A percentile compares a stretch with the other conserved stretches of the same genome.
Conservation (phyloP, 2,329 filamentous ascomycete genomes). For the Epichloe amarillans region DNA sequence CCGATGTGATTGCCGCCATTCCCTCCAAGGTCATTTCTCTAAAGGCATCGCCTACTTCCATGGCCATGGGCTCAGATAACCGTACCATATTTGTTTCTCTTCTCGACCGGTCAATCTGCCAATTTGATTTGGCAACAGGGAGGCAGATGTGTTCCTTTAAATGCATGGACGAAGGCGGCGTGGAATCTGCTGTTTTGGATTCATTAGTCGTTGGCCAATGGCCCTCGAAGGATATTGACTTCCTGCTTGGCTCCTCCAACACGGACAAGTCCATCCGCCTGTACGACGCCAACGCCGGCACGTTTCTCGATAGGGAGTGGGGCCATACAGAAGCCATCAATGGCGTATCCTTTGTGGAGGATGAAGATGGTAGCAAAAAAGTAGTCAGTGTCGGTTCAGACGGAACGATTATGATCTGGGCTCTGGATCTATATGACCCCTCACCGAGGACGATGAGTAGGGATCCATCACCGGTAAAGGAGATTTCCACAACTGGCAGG, state of each 20-base stretch:
- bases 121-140: slow-evolving; percentile 53
- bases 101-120: slow-evolving; percentile 45
- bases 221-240: slow-evolving; percentile 40
- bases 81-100: slow-evolving; percentile 45
- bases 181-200: slow-evolving; percentile 72
- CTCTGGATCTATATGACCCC: slow-evolving; percentile 36
- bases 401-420: slow-evolving; percentile 74
- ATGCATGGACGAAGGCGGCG: slow-evolving; percentile 64
- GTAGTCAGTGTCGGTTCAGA: slow-evolving; percentile 67
- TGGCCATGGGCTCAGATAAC: slow-evolving; percentile 54
- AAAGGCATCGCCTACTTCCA: slow-evolving; percentile 77
- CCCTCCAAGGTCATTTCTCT: slow-evolving; percentile 65
- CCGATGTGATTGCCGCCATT: slow-evolving; percentile 59
- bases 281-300: slow-evolving; percentile 67
- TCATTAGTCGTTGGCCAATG: slow-evolving; percentile 54
- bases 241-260: slow-evolving; percentile 79
- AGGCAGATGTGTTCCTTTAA: slow-evolving; percentile 64
- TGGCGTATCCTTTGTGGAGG: slow-evolving; percentile 60
- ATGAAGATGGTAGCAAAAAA: slow-evolving; percentile 38
- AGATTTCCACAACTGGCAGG: slow-evolving; percentile 42
- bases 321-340: slow-evolving; percentile 92
- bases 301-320: slow-evolving; percentile 77
- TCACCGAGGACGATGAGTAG: slow-evolving; percentile 28
- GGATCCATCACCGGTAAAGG: slow-evolving; percentile 42
- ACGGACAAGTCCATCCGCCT: slow-evolving; percentile 91